phyloP scores from a whole-genome alignment of 306 rosid genomes.

The Herpetospermum pedunculosum region DNA sequence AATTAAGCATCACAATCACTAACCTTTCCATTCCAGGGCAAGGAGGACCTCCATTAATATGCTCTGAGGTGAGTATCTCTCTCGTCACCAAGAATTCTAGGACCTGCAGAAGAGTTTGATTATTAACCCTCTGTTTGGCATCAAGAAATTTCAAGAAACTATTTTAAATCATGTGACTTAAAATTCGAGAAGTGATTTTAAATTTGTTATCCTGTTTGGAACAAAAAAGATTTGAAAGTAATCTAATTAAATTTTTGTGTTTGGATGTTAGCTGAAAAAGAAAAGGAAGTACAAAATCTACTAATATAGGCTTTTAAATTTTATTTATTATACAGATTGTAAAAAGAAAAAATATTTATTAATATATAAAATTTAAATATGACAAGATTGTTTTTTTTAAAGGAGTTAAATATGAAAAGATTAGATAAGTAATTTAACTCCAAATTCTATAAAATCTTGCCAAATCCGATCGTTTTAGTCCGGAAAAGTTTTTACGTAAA shows the following conservation, averaged over 20 bases:
- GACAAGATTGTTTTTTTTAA: no score
- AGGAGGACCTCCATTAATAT: conserved; percentile 78
- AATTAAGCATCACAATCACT: conserved; percentile 16
- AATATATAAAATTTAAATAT: background rate
- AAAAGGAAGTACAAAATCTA: background rate
- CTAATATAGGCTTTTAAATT: background rate
- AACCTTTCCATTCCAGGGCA: conserved; percentile 97
- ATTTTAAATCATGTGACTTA: no score
- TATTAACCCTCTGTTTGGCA: background rate
- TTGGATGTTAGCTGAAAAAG: background rate
- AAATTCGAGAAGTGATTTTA: background rate
- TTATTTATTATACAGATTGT: no score
- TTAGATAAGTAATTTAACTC: background rate
- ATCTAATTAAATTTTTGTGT: background rate
- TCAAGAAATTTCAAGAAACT: background rate
- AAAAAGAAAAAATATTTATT: no score
- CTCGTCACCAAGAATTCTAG: conserved; percentile 65
- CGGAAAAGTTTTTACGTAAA: background rate
- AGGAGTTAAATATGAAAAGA: background rate
- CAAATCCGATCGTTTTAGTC: background rate
- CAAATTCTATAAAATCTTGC: background rate
- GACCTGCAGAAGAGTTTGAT: conserved; percentile 34
- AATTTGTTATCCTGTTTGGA: background rate
- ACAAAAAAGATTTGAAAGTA: background rate
- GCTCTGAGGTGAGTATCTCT: conserved; percentile 73